phyloP scores from a whole-genome alignment of 345 rosid genomes.

The Mangifera indica region DNA sequence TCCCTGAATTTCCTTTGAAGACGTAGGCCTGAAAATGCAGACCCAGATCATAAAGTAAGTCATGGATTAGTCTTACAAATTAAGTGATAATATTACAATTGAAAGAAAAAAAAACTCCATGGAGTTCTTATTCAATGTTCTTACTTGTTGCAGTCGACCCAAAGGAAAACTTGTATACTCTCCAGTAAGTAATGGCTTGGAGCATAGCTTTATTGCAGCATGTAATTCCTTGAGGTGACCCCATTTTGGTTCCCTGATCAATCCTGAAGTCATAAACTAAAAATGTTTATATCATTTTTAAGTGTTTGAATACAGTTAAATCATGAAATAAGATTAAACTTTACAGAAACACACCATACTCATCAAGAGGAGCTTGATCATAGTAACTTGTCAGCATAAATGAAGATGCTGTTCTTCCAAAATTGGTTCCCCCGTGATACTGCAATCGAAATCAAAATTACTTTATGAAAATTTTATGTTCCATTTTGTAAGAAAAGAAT shows the following conservation, averaged over 20 bases:
- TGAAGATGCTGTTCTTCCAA: constrained; percentile 48
- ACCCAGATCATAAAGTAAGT: constrained; percentile 16
- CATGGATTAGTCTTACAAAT: not conserved
- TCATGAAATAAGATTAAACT: not conserved
- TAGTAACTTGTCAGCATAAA: constrained; percentile 46
- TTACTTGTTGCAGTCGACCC: constrained; percentile 42
- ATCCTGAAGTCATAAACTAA: constrained; percentile 28
- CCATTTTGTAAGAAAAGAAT: not conserved
- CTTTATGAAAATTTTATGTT: not conserved
- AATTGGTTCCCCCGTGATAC: constrained; percentile 69
- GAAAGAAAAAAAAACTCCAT: not conserved
- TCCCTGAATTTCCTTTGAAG: constrained; percentile 31
- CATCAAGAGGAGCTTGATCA: constrained; percentile 62
- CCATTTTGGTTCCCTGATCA: constrained; percentile 51
- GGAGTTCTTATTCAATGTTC: not conserved
- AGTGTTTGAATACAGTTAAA: not conserved
- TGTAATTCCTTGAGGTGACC: constrained; percentile 52
- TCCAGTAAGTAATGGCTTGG: constrained; percentile 38
- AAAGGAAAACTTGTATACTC: constrained; percentile 13
- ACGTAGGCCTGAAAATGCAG: constrained; percentile 26
- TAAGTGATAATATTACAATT: not conserved
- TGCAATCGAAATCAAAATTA: not conserved
- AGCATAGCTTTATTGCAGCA: constrained; percentile 41
- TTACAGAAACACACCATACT: constrained; percentile 37
- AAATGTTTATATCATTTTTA: no score